Evolutionary conservation across 179 eudicot genomes (phyloP), one percentile per base, ranked within the genome.

Genomic region (Sideroxylon spinosum): DNA sequence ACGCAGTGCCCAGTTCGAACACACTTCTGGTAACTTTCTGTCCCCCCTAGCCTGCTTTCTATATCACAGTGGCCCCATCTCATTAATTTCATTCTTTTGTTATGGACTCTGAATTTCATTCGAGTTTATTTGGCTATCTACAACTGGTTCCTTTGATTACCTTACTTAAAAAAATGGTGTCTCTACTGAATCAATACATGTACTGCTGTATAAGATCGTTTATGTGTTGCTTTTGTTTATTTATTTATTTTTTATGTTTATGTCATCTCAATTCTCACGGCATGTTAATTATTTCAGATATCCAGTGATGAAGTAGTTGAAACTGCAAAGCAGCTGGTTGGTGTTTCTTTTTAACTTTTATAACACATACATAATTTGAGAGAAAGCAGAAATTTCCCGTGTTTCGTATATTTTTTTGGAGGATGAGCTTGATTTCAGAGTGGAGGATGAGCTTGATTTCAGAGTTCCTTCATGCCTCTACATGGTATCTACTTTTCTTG

Each of bases 1-100:
- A 86, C 94, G 95, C 85, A 95, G 99, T 82, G 99, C 98, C 64
- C 98, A 93, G 84, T 95, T 95, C 87, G 99, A 95, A 78, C 99
- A 95, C 81, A 93, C 99, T 95, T 78, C 79, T 95, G 98, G 99
- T 93, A 86, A 79, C 9, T 22, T 50, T 28, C 19, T n/a, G n/a
- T n/a, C n/a, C n/a, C n/a, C n/a, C n/a, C n/a, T n/a, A n/a, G 7
- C 57, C 5, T 46, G 32, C 9, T 56, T 57, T 57, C 52, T 29
- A 37, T 22, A 13, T 29, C 48, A 28, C 12, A 57, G 32, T 6
- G 73, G 29, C 49, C 28, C 9, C 76, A 17, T 37, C 52, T 29
- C 53, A 20, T 68, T 4, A 0, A 7, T 3, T 59, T 4, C 63
- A 16, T 10, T 29, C 14, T 20, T 61, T 20, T n/a, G 20, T 13